Conservation (phyloP, 768 basidiomycete species). For the Suillus variegatus region DNA sequence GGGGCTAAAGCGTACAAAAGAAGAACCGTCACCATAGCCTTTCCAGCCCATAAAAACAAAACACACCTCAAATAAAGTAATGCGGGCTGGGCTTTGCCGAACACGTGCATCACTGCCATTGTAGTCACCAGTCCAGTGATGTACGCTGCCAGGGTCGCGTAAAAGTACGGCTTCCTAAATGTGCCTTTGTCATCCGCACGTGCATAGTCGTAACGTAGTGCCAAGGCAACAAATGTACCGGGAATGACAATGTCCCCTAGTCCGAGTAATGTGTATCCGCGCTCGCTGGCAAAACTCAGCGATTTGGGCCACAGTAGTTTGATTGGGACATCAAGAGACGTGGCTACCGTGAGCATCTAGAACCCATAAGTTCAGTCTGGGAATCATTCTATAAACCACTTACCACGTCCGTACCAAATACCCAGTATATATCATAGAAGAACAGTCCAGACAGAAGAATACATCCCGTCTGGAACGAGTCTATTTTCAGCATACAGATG, state of each 20-base stretch:
- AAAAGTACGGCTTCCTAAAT: constrained; percentile 78
- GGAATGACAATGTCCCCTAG: constrained; percentile 83
- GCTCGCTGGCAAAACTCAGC: constrained; percentile 42
- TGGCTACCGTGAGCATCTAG: constrained; percentile 94
- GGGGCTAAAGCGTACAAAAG: constrained; percentile 46
- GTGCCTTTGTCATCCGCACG: constrained; percentile 24
- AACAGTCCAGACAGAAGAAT: constrained; percentile 84
- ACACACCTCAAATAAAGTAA: constrained; percentile 85
- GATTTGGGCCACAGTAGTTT: constrained; percentile 89
- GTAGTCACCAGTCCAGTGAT: constrained; percentile 70
- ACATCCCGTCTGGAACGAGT: constrained; percentile 86
- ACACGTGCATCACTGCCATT: constrained; percentile 83
- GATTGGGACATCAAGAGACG: constrained; percentile 87
- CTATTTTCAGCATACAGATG: constrained; percentile 76
- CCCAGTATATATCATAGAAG: constrained; percentile 95
- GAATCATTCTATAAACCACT: constrained; percentile 28
- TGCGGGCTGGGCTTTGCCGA: constrained; percentile 82
- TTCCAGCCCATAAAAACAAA: background rate
- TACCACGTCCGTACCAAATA: constrained; percentile 86
- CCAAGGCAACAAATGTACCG: constrained; percentile 76
- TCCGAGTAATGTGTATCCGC: constrained; percentile 88
- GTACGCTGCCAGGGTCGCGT: constrained; percentile 68
- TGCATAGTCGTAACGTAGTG: constrained; percentile 80
- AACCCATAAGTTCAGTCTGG: background rate
- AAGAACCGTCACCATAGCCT: background rate